These are phyloP conservation scores for Phlebiopsis gigantea DNA, from an alignment of 768 basidiomycete species.

Conservation along the genomic window DNA sequence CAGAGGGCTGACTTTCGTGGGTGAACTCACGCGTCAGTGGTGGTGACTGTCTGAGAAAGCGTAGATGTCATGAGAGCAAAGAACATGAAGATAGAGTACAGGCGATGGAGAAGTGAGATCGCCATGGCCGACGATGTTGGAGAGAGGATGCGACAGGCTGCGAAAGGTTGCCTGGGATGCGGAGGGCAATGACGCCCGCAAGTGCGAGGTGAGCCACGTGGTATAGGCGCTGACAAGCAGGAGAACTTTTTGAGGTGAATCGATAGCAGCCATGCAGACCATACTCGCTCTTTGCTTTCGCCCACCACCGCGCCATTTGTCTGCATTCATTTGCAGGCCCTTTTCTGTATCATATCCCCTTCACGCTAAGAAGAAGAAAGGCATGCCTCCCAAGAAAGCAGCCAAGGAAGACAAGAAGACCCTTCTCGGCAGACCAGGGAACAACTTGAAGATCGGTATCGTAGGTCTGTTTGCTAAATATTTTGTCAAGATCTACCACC, in stretches of 20 bases:
- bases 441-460: constrained; percentile 98
- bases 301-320: constrained; percentile 6
- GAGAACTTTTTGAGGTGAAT: constrained; percentile 14
- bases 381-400: constrained; percentile 92
- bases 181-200: neutral
- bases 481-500: constrained; percentile 8
- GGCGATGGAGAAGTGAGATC: no score
- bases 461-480: constrained; percentile 67
- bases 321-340: constrained; percentile 10
- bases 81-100: constrained; percentile 12
- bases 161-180: neutral
- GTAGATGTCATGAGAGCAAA: constrained; percentile 14
- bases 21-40: constrained; percentile 40
- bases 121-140: no score
- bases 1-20: constrained; percentile 5
- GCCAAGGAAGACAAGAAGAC: constrained; percentile 73
- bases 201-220: neutral
- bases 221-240: neutral
- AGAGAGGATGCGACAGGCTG: neutral
- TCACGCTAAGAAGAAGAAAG: constrained; percentile 40
- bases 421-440: constrained; percentile 85
- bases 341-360: constrained; percentile 12
- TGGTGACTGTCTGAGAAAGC: constrained; percentile 41
- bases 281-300: constrained; percentile 2
- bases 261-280: constrained; percentile 14